These are phyloP conservation scores for Planoprotostelium fungivorum DNA, from an alignment of 78 protist species.

Conservation along the genomic window DNA sequence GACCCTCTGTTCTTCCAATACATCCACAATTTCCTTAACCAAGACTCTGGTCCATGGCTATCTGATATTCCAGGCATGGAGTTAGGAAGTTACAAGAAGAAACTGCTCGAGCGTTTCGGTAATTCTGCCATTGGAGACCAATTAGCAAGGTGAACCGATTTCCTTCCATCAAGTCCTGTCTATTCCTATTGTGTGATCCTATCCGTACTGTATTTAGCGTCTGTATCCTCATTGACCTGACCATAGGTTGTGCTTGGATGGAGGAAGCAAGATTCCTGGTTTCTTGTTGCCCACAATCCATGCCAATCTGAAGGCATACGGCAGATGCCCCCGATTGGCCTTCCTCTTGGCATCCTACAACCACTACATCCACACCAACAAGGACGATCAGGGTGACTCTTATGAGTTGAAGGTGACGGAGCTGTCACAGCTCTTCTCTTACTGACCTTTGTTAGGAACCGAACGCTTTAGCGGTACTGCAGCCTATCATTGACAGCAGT, in stretches of 20 bases:
- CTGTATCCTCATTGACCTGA: no score
- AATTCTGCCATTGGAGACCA: slow-evolving; percentile 11
- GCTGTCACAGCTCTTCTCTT: not conserved
- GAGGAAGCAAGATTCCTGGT: slow-evolving; percentile 16
- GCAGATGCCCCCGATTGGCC: not conserved
- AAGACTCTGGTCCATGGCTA: slow-evolving; percentile 4
- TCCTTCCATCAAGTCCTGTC: no score
- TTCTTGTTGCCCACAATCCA: slow-evolving; percentile 22
- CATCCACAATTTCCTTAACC: slow-evolving; percentile 12
- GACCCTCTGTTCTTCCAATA: slow-evolving; percentile 8
- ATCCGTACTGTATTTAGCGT: no score
- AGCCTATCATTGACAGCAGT: not conserved
- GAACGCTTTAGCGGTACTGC: not conserved
- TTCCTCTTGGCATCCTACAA: not conserved
- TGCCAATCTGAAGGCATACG: not conserved
- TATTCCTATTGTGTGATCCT: no score
- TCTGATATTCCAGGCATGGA: slow-evolving; percentile 1
- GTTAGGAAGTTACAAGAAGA: slow-evolving; percentile 10
- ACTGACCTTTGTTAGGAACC: not conserved
- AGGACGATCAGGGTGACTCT: not conserved
- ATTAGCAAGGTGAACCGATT: not conserved
- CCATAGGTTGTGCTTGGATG: slow-evolving; percentile 5
- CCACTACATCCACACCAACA: not conserved
- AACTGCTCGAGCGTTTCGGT: slow-evolving; percentile 11
- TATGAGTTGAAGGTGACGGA: not conserved